Evolutionary conservation across 345 rosid genomes (phyloP), one percentile per base, ranked within the genome.

Genomic region (Viola odorata): DNA sequence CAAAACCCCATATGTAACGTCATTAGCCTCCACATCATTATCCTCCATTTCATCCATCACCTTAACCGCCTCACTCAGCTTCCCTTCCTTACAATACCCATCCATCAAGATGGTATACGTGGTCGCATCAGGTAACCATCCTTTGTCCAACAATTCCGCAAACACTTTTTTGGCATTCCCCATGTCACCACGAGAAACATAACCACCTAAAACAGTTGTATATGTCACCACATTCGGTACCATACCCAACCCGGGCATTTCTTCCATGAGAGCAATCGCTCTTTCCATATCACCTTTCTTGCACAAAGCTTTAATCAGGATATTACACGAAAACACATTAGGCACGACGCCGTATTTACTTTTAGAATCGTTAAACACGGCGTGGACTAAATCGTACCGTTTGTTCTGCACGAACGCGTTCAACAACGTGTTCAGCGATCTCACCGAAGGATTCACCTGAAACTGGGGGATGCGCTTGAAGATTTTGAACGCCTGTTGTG

Each of bases 1-100:
- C 92, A 89, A 85, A 51, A 87, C 91, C n/a, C 92, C 92, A 40
- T 86, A 88, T 13, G 90, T 88, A 64, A 89, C 85, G 12, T 91
- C 98, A 78, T 86, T 91, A 1, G 96, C 84, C 51, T 75, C 81
- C 39, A 91, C 78, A 23, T 78, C 85, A 38, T 84, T 81, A 53
- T 78, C 80, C 61, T 85, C 95, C 98, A 89, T 91, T 4, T 85
- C 89, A 79, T 91, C 95, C 92, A 91, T 91, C 9, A 84, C 82
- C 77, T 67, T 79, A 58, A 85, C 76, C 4, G 96, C 98, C 62
- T 91, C 92, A 58, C 37, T 69, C 47, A 91, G 82, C 66, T 84
- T 84, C 64, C 85, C 96, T 63, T 75, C 67, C 73, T 63, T 74
- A 59, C 91, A 85, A 63, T 85, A 85, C 64, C 98, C 98, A 75